Base-by-base conservation (phyloP, 1,284 basidiomycete species). In the Ceratobasidium sp. region DNA sequence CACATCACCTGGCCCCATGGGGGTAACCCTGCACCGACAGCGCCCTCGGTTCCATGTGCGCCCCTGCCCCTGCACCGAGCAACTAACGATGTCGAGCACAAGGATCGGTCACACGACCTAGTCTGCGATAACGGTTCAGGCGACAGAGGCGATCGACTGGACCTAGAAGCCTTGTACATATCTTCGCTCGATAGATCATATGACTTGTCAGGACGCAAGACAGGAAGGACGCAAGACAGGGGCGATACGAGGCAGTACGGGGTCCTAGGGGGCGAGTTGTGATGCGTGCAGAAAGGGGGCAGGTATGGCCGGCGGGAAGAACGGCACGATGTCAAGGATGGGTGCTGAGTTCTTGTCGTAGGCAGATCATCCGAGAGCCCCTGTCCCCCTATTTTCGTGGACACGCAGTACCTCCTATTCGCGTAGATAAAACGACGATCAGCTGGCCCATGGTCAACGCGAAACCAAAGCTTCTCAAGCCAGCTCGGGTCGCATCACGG, bases 401-500 rank as follows among this genome's bases (percentile, higher is more conserved):
- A 9, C 3, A 22, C 16, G 19, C 2, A 9, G 49, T 29, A 29
- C 9, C 53, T 29, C 53, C 53, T 54, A 54, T 27, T 14, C 53
- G 53, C 53, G 29, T 54, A 54, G 53, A 54, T 54, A 54, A 54
- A 29, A 29, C 11, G n/a, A 54, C n/a, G 13, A 54, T 54, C 53
- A 54, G 11, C 53, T 54, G 53, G 49, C 9, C 49, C 5, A 4
- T 19, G 22, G 8, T 51, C 31, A 34, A 34, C 31, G 31, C 31
- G 3, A 2, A 6, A 34, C 31, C 31, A 19, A 13, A 13, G 8
- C 53, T 54, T 54, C 53, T 54, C 53, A 61, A 8, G 31, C 16
- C 14, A 61, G 58, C 34, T 39, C 58, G 58, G 58, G 58, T 61
- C 58, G 58, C 58, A 61, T 16, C 58, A 61, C 58, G 31, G 58